A percentile compares a stretch with the other conserved stretches of the same genome.
Conservation (phyloP, 2,329 filamentous ascomycete species). For the Epichloe brachyelytri region DNA sequence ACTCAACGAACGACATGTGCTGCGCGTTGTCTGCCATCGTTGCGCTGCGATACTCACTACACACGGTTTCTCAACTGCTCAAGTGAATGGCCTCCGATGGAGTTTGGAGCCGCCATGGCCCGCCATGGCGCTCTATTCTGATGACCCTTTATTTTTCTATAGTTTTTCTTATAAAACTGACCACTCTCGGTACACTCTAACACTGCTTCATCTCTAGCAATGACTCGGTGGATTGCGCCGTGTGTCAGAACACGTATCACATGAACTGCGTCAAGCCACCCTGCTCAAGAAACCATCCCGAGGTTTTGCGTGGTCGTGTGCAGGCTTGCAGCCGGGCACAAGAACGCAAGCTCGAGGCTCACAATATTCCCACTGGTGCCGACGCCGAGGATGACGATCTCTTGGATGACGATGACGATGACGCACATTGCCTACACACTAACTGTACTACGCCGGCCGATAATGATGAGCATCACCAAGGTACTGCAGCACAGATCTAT, state of each 20-base stretch:
- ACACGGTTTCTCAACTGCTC: not conserved
- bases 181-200: not conserved
- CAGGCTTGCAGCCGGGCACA: slow-evolving; percentile 91
- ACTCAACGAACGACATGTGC: slow-evolving; percentile 5
- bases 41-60: not conserved
- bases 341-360: slow-evolving; percentile 80
- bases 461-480: slow-evolving; percentile 42
- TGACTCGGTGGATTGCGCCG: slow-evolving; percentile 93
- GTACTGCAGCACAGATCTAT: slow-evolving; percentile 76
- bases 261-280: slow-evolving; percentile 96
- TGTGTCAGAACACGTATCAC: slow-evolving; percentile 90
- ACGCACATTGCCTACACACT: slow-evolving; percentile 41
- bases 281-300: slow-evolving; percentile 91
- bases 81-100: not conserved
- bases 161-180: too few relatives aligned
- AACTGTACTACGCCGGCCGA: slow-evolving; percentile 51
- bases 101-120: not conserved
- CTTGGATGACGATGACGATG: slow-evolving; percentile 61
- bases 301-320: slow-evolving; percentile 96
- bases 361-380: slow-evolving; percentile 65
- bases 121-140: too few relatives aligned
- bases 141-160: not conserved
- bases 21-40: not conserved
- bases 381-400: slow-evolving; percentile 57
- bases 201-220: slow-evolving; percentile 37